These are phyloP conservation scores for Hypoxylon sp. DNA, from an alignment of 2,329 filamentous ascomycete species.

Conservation along the genomic window DNA sequence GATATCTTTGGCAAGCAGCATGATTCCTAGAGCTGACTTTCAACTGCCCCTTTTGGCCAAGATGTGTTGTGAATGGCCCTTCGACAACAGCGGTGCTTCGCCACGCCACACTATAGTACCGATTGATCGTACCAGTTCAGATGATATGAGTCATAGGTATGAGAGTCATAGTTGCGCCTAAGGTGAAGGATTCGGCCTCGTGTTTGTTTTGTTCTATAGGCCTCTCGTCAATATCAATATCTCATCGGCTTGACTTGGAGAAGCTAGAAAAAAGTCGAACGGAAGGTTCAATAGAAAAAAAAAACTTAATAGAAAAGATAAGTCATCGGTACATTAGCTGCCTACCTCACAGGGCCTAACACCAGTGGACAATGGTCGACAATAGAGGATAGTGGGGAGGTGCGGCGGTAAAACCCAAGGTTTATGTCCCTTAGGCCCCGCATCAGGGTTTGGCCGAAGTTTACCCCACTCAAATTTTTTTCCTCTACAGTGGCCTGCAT, in stretches of 20 bases:
- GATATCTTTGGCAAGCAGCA: constrained; percentile 44
- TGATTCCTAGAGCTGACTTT: constrained; percentile 22
- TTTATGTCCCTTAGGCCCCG: constrained; percentile 29
- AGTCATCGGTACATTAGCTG: not conserved
- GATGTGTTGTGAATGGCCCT: constrained; percentile 12
- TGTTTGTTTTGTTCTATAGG: constrained; percentile 17
- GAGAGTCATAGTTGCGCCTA: constrained; percentile 10
- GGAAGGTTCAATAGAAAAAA: constrained; percentile 10
- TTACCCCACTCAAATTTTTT: constrained; percentile 52
- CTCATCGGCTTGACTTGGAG: not conserved
- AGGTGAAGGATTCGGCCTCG: constrained; percentile 5
- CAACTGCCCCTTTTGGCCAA: constrained; percentile 30
- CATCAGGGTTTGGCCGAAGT: constrained; percentile 47
- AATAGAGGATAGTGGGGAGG: not conserved
- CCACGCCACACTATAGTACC: constrained; percentile 25
- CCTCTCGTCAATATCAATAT: not conserved
- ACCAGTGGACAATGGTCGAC: too few species aligned
- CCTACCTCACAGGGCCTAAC: not conserved
- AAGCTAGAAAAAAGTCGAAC: constrained; percentile 16
- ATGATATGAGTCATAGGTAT: constrained; percentile 29
- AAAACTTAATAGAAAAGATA: constrained; percentile 1
- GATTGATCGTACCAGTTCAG: constrained; percentile 10
- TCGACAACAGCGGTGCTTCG: constrained; percentile 18
- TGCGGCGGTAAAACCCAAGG: not conserved
- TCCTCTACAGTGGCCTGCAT: constrained; percentile 37